Evolutionary conservation across 257 asterid species (phyloP).

Genomic region (Solanum rostratum): DNA sequence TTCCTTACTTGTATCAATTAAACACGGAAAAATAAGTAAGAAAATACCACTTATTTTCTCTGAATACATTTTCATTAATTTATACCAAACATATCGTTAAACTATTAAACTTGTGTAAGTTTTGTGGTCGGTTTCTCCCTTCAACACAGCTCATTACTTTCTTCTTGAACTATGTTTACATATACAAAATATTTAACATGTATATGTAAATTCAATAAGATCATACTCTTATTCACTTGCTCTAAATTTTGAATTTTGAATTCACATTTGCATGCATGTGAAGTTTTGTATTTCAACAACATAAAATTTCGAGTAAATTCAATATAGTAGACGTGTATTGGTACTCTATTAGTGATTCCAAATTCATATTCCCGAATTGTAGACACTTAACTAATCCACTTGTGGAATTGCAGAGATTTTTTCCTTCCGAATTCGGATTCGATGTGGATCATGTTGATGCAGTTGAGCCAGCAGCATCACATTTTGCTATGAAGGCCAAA

Average conservation of each 20-base stretch:
- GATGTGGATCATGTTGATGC: constrained; percentile 54
- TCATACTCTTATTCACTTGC: not conserved
- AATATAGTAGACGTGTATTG: too few species aligned
- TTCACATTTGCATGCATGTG: too few species aligned
- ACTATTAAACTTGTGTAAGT: not conserved
- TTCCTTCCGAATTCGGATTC: constrained; percentile 65
- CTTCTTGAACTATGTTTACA: not conserved
- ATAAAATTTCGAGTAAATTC: too few species aligned
- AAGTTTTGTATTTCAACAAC: too few species aligned
- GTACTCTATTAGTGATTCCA: too few species aligned
- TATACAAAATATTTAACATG: not conserved
- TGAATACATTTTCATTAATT: not conserved
- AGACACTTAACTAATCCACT: too few species aligned
- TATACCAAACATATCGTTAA: not conserved
- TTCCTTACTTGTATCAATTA: not conserved
- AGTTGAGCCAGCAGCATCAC: constrained; percentile 41
- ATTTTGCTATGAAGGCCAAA: constrained; percentile 21
- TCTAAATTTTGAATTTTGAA: not conserved
- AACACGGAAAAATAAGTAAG: not conserved
- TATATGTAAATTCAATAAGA: not conserved
- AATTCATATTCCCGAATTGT: too few species aligned
- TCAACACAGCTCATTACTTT: not conserved
- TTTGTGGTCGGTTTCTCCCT: too few species aligned
- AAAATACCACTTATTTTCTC: not conserved
- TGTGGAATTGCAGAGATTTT: constrained; percentile 33